phyloP scores from a whole-genome alignment of 495 filamentous ascomycete genomes.

The Hyaloscypha variabilis region DNA sequence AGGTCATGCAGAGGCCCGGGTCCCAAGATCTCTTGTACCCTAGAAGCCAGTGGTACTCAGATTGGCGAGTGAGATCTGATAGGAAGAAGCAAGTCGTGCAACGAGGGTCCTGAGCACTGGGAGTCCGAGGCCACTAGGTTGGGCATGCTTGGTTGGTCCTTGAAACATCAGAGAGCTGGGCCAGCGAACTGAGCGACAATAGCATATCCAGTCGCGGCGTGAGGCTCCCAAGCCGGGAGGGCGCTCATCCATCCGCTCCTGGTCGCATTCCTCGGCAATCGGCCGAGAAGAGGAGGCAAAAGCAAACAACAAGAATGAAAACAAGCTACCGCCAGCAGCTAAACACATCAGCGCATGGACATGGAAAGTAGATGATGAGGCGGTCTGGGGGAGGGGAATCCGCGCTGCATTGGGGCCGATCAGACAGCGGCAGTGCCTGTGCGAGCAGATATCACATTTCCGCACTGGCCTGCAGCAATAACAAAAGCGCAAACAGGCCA shows the following conservation, averaged over 20 bases:
- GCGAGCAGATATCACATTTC: background rate
- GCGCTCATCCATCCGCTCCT: no score
- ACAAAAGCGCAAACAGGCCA: background rate
- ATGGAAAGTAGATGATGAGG: background rate
- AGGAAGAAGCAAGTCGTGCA: background rate
- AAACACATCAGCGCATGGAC: background rate
- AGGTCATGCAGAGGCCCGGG: conserved; percentile 22
- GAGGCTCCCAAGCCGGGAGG: no score
- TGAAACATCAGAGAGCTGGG: background rate
- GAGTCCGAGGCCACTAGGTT: background rate
- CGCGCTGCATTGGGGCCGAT: background rate
- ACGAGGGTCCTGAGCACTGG: conserved; percentile 4
- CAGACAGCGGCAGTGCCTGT: background rate
- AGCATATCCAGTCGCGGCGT: no score
- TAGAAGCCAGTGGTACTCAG: conserved; percentile 19
- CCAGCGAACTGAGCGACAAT: background rate
- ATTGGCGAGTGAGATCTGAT: conserved; percentile 30
- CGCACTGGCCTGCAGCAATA: background rate
- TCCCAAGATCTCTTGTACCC: conserved; percentile 30
- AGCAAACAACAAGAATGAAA: background rate
- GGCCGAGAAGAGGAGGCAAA: background rate
- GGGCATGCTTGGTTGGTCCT: background rate
- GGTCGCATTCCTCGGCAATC: background rate
- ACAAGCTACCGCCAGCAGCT: background rate
- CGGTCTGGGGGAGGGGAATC: background rate